Base-by-base conservation (phyloP, 768 basidiomycete species). In the Lyophyllum semitale region DNA sequence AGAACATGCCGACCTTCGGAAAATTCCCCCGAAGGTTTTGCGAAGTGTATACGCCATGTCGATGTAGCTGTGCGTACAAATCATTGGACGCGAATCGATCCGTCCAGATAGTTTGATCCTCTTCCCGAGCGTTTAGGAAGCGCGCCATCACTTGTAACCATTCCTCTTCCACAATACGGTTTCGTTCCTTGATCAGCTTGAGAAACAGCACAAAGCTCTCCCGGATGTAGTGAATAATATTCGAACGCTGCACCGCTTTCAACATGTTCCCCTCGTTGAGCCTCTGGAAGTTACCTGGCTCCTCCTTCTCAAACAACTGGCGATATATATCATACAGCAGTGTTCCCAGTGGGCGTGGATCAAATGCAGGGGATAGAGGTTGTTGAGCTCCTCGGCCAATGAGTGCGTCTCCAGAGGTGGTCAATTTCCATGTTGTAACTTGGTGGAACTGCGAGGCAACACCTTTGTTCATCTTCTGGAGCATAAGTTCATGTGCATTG, bases 141-240 rank as follows among this genome's bases (percentile, higher is more conserved):
- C 48, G 55, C 9, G 61, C 58, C 71, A 87, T 75, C 9, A 72
- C 66, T 22, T 65, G 53, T 0, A 25, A 48, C 86, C 86, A 87
- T 41, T 77, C 44, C 27, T 29, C 26, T 17, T 22, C 26, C 22
- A 13, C 66, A 2, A 63, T 64, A 2, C 60, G 40, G 0, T 76
- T 63, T 35, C 71, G 66, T 20, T 64, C 65, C 54, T 74, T 76
- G 33, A 83, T 67, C 12, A 75, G 59, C 15, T 62, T 60, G 15
- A 87, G 65, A 40, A 87, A 65, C 2, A 71, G 58, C 1, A 70
- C 81, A 48, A 85, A 84, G 29, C 74, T 77, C 32, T 69, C 69
- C 12, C 85, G 76, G 11, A 66, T 73, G 58, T 86, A 84, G 55
- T 80, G 80, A 20, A 75, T 25, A 27, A 71, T 55, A 27, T 54